phyloP scores from a whole-genome alignment of 805 yeast genomes.

The Lipomyces oligophaga region DNA sequence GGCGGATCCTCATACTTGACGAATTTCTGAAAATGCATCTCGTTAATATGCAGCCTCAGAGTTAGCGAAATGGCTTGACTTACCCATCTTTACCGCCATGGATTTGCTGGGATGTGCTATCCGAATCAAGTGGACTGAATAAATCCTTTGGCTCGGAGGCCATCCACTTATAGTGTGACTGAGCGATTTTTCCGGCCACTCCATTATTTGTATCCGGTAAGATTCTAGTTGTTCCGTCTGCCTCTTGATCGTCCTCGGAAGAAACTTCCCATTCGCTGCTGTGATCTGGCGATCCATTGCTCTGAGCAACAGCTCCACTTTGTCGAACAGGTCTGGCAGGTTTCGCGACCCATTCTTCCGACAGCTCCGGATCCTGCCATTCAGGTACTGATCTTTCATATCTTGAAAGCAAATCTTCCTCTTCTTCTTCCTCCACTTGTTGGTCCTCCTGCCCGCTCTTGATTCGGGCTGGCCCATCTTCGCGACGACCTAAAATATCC shows the following conservation, averaged over 20 bases:
- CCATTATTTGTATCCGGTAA: background rate
- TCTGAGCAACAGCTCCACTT: too few species aligned
- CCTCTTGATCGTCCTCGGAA: background rate
- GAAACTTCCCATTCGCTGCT: too few species aligned
- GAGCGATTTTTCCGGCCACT: constrained; percentile 1
- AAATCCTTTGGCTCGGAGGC: constrained; percentile 15
- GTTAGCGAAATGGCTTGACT: too few species aligned
- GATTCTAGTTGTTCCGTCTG: constrained; percentile 23
- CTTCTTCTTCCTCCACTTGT: too few species aligned
- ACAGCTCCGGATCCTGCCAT: constrained; percentile 26
- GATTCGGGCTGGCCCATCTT: too few species aligned
- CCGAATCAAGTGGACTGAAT: constrained; percentile 28
- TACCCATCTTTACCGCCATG: too few species aligned
- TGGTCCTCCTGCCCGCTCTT: too few species aligned
- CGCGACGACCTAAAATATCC: too few species aligned
- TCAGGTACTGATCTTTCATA: constrained; percentile 19
- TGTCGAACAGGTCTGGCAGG: constrained; percentile 20
- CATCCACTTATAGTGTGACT: constrained; percentile 23
- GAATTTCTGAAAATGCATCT: background rate
- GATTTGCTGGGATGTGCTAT: too few species aligned
- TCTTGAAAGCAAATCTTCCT: too few species aligned
- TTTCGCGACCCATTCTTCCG: constrained; percentile 27
- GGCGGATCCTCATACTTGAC: background rate
- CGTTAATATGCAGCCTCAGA: too few species aligned
- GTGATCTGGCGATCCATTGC: too few species aligned